Base-by-base conservation (phyloP, 2,329 filamentous ascomycete species). In the Septoria petroselini region DNA sequence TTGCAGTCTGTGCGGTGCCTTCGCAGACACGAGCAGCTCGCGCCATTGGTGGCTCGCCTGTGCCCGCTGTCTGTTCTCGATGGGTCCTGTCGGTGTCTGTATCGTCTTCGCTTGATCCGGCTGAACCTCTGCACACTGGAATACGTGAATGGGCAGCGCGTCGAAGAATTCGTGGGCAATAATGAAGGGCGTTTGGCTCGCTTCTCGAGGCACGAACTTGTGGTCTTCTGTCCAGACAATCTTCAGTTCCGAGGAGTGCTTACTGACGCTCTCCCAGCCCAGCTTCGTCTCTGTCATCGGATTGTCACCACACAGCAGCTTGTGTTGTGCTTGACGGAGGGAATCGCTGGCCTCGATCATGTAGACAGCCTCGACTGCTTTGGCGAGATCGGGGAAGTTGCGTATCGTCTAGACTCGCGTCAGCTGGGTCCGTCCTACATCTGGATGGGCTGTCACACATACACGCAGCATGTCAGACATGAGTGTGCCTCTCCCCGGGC, bases 101-200 rank as follows among this genome's bases (percentile, higher is more conserved):
- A 70, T 67, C 4, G 71, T 64, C 30, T 76, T 66, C 11, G 49
- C 42, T 70, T 45, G 64, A 9, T 57, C 50, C 6, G 48, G 67
- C 48, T 57, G 58, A 14, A 65, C 55, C 55, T 55, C 65, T 42
- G 91, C 78, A 11, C 88, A 85, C 69, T 97, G 86, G 68, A 98
- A 98, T 53, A 88, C 84, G 68, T 98, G 91, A 60, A 98, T 96
- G 27, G 93, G 93, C 0, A 98, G 83, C 2, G 93, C 93, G 62
- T 98, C 93, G 72, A 98, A 98, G 76, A 98, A 97, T 68, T 98
- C 93, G 68, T 98, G 93, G 3, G 93, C 93, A 41, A 97, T 81
- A 53, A 98, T 95, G 69, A 97, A 94, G 1, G 93, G 91, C 17
- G 84, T 87, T 65, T 86, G 87, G 53, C 79, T 77, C 17, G 82